These are phyloP conservation scores for Aspergillus sclerotiicarbonarius DNA, from an alignment of 495 filamentous ascomycete genomes.

Conservation along the genomic window DNA sequence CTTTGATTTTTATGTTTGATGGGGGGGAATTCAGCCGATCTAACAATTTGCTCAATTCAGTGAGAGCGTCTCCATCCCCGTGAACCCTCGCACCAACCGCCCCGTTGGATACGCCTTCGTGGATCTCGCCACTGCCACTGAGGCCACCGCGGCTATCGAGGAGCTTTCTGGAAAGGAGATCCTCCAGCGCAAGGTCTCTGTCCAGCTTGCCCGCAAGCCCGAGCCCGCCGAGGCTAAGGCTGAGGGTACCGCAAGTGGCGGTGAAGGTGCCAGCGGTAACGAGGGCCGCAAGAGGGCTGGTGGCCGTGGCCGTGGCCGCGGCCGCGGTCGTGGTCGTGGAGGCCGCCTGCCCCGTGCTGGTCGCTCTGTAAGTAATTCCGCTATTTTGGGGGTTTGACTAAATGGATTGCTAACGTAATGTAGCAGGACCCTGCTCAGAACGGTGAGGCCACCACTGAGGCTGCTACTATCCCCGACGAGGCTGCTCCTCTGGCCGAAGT, in stretches of 20 bases:
- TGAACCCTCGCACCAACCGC: constrained; percentile 96
- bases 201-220: constrained; percentile 96
- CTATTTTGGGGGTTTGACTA: background rate
- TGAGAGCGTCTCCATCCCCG: constrained; percentile 96
- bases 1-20: background rate
- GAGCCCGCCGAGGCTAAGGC: constrained; percentile 76
- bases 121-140: constrained; percentile 87
- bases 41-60: constrained; percentile 45
- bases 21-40: background rate
- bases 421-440: constrained; percentile 17
- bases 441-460: constrained; percentile 25
- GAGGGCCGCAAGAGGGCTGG: constrained; percentile 78
- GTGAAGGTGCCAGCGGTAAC: constrained; percentile 64
- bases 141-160: constrained; percentile 90
- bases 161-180: constrained; percentile 96
- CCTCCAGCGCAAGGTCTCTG: constrained; percentile 95
- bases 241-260: constrained; percentile 64
- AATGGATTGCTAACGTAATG: constrained; percentile 2
- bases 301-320: constrained; percentile 73
- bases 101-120: constrained; percentile 99
- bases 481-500: constrained; percentile 42
- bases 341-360: constrained; percentile 62
- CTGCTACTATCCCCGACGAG: constrained; percentile 22
- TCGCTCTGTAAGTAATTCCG: constrained; percentile 61
- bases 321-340: constrained; percentile 70